A percentile compares a stretch with the other conserved stretches of the same genome.
These are phyloP conservation scores for Iris pallida DNA, from an alignment of 116 monocot species.

Conservation along the genomic window DNA sequence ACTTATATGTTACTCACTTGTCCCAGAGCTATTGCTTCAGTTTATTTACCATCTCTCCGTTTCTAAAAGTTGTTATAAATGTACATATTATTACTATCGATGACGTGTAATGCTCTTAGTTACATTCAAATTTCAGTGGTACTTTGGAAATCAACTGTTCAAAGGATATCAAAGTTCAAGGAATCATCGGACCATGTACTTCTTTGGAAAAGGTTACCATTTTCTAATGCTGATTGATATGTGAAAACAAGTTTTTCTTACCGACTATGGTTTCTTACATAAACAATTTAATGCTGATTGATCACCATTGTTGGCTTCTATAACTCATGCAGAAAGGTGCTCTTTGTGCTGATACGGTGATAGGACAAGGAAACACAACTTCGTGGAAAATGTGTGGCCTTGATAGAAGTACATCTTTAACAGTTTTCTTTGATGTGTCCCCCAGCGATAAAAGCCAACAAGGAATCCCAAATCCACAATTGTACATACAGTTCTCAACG, in stretches of 20 bases:
- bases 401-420: constrained; percentile 88
- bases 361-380: constrained; percentile 92
- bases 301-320: neutral
- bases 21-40: no score
- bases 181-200: constrained; percentile 95
- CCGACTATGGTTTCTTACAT: no score
- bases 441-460: constrained; percentile 71
- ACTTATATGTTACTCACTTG: no score
- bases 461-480: constrained; percentile 66
- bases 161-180: constrained; percentile 98
- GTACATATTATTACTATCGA: no score
- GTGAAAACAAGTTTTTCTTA: neutral
- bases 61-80: no score
- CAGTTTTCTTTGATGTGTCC: constrained; percentile 91
- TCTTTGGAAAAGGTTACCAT: constrained; percentile 90
- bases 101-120: neutral
- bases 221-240: neutral
- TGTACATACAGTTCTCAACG: constrained; percentile 88
- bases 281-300: neutral
- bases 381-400: constrained; percentile 97
- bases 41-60: no score
- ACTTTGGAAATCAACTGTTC: constrained; percentile 91
- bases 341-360: constrained; percentile 67
- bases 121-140: constrained; percentile 54
- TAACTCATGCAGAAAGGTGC: constrained; percentile 73